Percentiles rank a stretch among this genome's conserved stretches.
phyloP scores from a whole-genome alignment of 108 stramenopile genomes.

The Mediolabrus comicus region DNA sequence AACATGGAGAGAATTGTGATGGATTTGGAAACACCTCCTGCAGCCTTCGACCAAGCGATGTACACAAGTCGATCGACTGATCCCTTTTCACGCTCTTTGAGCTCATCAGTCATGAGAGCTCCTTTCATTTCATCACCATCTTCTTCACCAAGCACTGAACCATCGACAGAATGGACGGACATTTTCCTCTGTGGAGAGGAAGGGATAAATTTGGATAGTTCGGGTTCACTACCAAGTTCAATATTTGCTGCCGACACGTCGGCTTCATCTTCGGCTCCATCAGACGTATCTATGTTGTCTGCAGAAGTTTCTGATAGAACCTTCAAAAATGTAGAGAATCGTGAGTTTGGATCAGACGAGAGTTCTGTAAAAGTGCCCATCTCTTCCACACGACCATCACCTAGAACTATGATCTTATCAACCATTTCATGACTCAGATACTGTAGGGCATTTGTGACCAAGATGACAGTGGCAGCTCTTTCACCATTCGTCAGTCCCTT shows the following conservation, averaged over 20 bases:
- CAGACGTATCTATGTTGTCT: neutral
- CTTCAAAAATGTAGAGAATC: conserved; percentile 59
- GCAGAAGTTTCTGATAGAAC: conserved; percentile 55
- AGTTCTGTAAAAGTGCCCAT: conserved; percentile 78
- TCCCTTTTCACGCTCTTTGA: conserved; percentile 55
- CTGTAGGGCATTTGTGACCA: conserved; percentile 94
- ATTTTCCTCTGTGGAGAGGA: conserved; percentile 7
- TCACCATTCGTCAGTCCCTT: conserved; percentile 4
- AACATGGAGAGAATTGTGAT: conserved; percentile 60
- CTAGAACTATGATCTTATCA: conserved; percentile 73
- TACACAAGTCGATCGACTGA: conserved; percentile 66
- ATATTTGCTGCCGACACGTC: conserved; percentile 14
- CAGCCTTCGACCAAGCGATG: conserved; percentile 69
- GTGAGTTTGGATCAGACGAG: conserved; percentile 40
- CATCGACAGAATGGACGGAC: conserved; percentile 1
- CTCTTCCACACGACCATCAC: conserved; percentile 79
- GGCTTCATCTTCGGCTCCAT: conserved; percentile 5
- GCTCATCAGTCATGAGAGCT: conserved; percentile 44
- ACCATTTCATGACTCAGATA: conserved; percentile 73
- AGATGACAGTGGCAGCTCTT: conserved; percentile 65
- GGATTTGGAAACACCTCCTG: conserved; percentile 67
- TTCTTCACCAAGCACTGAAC: neutral
- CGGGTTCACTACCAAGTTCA: conserved; percentile 30
- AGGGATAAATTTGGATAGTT: conserved; percentile 20
- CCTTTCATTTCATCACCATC: conserved; percentile 2